Percentiles rank a stretch among this genome's conserved stretches.
phyloP scores from a whole-genome alignment of 352 stramenopile genomes.

The Albugo candida region DNA sequence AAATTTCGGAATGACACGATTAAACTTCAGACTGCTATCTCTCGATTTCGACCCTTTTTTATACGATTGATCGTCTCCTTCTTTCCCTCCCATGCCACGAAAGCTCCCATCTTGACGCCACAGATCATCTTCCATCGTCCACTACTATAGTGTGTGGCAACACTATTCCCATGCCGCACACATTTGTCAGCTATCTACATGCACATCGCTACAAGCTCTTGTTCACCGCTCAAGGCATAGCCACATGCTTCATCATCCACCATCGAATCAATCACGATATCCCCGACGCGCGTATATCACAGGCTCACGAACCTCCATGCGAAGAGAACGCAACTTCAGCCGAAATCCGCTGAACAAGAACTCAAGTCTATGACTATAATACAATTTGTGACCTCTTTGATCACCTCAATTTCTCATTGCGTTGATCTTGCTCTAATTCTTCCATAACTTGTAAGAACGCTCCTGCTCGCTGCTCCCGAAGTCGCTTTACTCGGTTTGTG shows the following conservation, averaged over 20 bases:
- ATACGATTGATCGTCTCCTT: slow-evolving; percentile 8
- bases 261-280: slow-evolving; percentile 24
- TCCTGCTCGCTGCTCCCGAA: too few species aligned
- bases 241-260: slow-evolving; percentile 39
- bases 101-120: slow-evolving; percentile 60
- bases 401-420: too few species aligned
- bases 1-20: slow-evolving; percentile 68
- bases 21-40: slow-evolving; percentile 48
- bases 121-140: slow-evolving; percentile 41
- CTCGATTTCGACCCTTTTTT: slow-evolving; percentile 7
- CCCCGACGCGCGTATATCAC: slow-evolving; percentile 1
- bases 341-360: too few species aligned
- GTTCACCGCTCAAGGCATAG: slow-evolving; percentile 45
- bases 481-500: too few species aligned
- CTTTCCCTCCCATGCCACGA: slow-evolving; percentile 18
- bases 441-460: too few species aligned
- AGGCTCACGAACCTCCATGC: too few species aligned
- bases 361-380: too few species aligned
- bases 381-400: too few species aligned
- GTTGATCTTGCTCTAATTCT: too few species aligned
- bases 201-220: slow-evolving; percentile 60
- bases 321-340: too few species aligned
- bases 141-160: neutral
- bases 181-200: slow-evolving; percentile 20
- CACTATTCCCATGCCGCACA: neutral